Evolutionary conservation across 2,329 filamentous ascomycete species (phyloP).

Genomic region (Aspergillus latus): DNA sequence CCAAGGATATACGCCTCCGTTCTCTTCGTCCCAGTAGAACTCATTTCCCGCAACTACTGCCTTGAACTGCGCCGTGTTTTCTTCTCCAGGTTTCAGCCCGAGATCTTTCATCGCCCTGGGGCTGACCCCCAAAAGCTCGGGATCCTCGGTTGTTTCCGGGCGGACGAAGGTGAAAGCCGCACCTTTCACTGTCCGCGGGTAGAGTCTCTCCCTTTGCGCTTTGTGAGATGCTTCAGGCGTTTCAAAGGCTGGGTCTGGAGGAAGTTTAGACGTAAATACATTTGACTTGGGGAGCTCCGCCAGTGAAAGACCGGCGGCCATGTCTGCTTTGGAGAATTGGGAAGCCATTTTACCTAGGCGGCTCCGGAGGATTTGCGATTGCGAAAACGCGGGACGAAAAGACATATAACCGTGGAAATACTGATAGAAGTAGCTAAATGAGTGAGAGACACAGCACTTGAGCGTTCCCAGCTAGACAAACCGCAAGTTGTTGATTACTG

Average conservation of each 20-base stretch:
- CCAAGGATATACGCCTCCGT: constrained; percentile 91
- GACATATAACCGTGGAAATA: constrained; percentile 25
- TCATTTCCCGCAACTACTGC: constrained; percentile 78
- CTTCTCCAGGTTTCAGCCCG: constrained; percentile 69
- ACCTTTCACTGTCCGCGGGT: constrained; percentile 77
- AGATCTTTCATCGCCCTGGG: constrained; percentile 75
- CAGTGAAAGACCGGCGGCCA: constrained; percentile 36
- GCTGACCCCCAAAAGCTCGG: constrained; percentile 80
- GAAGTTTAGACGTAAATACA: constrained; percentile 65
- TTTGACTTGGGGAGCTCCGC: constrained; percentile 63
- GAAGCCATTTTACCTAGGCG: constrained; percentile 49
- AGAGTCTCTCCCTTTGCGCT: constrained; percentile 72
- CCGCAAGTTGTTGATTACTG: background rate
- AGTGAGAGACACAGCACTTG: background rate
- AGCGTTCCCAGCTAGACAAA: background rate
- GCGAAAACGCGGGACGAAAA: constrained; percentile 19
- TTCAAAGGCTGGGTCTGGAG: constrained; percentile 73
- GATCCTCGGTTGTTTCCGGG: constrained; percentile 68
- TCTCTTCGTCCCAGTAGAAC: constrained; percentile 70
- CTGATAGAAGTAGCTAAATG: background rate
- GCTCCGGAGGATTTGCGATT: constrained; percentile 19
- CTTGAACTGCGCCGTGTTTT: constrained; percentile 70
- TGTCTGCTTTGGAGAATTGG: constrained; percentile 36
- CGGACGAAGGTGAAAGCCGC: constrained; percentile 90
- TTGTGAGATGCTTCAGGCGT: constrained; percentile 79